Base-by-base conservation (phyloP, 352 stramenopile genomes). In the Phytophthora crassamura region DNA sequence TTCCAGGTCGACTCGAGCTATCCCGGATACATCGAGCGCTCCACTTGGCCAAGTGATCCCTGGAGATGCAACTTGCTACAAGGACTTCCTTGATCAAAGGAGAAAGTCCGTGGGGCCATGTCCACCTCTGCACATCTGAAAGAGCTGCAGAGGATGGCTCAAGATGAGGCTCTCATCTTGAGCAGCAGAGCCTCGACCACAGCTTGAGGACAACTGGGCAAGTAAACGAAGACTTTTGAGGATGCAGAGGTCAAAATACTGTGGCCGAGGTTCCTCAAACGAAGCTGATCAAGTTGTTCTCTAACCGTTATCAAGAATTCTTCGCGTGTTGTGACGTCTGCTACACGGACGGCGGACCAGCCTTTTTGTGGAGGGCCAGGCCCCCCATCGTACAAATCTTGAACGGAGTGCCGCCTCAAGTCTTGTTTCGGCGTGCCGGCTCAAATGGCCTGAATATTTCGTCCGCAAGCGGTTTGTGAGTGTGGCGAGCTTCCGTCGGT, bases 331-430 rank as follows among this genome's bases (percentile, higher is more conserved):
- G 22, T 25, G 22, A 42, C 36, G 36, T 20, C 36, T 20, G 18
- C 9, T 5, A n/a, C 36, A n/a, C 36, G 40, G 16, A 57, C 36
- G 48, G 47, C 43, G 22, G 48, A 67, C 59, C 47, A 41, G n/a
- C n/a, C n/a, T 5, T 25, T 25, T 25, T 25, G 22, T 3, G 22
- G 22, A 46, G 22, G 28, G 28, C 47, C 39, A 61, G 34, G 40
- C 25, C 66, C 56, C 39, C 56, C 42, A 54, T 50, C 56, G 42
- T 15, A 28, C 63, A 71, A 71, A 71, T 71, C 55, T 58, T 71
- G 35, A 42, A 43, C 2, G n/a, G 7, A 16, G n/a, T 28, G 10
- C 41, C 28, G 22, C 32, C 46, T 64, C 54, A 70, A 61, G 34
- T 48, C 54, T 67, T 45, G 10, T 34, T 41, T 64, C 28, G 35